These are phyloP conservation scores for Pythium grandisporangium DNA, from an alignment of 352 stramenopile species.

Conservation along the genomic window DNA sequence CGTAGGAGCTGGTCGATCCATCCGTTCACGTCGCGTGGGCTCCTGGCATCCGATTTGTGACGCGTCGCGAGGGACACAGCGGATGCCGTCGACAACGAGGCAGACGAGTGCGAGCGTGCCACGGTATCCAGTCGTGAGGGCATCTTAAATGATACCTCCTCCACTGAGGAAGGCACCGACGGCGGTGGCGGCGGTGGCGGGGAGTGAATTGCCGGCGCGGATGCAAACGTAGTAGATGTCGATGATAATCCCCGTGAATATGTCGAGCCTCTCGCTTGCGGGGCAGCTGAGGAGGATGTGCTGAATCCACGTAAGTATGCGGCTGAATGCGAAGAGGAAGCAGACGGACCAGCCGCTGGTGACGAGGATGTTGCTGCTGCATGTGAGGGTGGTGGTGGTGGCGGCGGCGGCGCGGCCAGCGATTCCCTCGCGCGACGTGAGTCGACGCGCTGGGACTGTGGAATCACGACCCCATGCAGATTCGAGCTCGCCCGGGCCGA, in stretches of 20 bases:
- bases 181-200: slow-evolving; percentile 4
- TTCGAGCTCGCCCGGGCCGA: background rate
- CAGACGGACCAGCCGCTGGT: no score
- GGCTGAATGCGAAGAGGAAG: no score
- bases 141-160: slow-evolving; percentile 8
- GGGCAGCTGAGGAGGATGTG: no score
- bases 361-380: background rate
- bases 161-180: slow-evolving; percentile 10
- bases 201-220: background rate
- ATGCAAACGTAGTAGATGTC: slow-evolving; percentile 2
- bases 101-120: background rate
- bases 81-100: background rate
- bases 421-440: background rate
- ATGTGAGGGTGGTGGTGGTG: slow-evolving; percentile 6
- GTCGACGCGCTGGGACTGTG: slow-evolving; percentile 2
- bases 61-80: slow-evolving; percentile 6
- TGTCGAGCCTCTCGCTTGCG: no score
- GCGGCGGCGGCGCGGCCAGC: slow-evolving; percentile 8
- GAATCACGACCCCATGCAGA: slow-evolving; percentile 16
- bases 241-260: no score
- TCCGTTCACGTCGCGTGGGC: slow-evolving; percentile 9
- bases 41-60: no score
- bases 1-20: slow-evolving; percentile 13
- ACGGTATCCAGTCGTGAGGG: no score
- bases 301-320: no score